Evolutionary conservation across 345 rosid species (phyloP).

Genomic region (Boechera divaricarpa): DNA sequence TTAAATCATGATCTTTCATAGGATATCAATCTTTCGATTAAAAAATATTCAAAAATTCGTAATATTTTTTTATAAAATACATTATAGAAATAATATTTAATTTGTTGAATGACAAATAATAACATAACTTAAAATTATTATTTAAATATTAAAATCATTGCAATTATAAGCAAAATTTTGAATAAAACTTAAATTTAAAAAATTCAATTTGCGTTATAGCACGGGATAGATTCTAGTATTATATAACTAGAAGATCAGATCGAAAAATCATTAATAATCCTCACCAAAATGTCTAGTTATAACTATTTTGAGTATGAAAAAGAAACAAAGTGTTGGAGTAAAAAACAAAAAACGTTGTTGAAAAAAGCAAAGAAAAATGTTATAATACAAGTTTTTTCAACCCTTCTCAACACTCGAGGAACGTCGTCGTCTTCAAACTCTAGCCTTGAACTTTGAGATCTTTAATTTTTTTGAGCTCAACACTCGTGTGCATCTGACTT

Average conservation of each 20-base stretch:
- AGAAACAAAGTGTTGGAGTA: neutral
- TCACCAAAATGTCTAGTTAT: neutral
- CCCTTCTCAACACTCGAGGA: constrained; percentile 24
- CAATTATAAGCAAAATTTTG: too few species aligned
- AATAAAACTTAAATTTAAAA: too few species aligned
- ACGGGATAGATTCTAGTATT: neutral
- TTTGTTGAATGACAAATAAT: too few species aligned
- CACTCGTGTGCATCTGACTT: constrained; percentile 30
- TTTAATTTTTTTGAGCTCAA: constrained; percentile 7
- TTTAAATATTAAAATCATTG: too few species aligned
- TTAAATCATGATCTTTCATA: too few species aligned
- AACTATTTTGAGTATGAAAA: neutral
- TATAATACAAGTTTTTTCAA: constrained; percentile 12
- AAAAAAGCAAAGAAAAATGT: constrained; percentile 1
- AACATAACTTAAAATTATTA: too few species aligned
- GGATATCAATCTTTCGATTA: too few species aligned
- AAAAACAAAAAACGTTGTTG: neutral
- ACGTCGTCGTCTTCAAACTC: constrained; percentile 19
- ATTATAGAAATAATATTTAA: too few species aligned
- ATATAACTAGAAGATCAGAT: neutral
- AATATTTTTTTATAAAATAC: too few species aligned
- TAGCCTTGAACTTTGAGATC: constrained; percentile 17
- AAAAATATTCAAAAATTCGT: too few species aligned
- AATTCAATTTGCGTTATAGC: too few species aligned
- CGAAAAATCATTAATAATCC: neutral